Conservation (phyloP, 2,329 filamentous ascomycete species). For the Ceratocystis papillata region DNA sequence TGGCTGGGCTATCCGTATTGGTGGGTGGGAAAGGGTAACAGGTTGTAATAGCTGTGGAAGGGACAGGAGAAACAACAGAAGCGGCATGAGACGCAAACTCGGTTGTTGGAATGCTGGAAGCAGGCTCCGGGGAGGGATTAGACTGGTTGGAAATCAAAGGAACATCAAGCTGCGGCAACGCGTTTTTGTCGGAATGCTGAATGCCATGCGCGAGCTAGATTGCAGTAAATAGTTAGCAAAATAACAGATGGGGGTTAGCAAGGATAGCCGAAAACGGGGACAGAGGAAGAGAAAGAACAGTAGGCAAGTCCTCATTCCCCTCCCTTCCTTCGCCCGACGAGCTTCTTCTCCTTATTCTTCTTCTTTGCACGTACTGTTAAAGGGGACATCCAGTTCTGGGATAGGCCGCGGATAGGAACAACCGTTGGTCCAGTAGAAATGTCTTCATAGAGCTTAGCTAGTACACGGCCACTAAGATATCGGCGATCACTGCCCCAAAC, state of each 20-base stretch:
- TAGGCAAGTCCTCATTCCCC: too few species aligned
- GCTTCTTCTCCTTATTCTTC: neutral
- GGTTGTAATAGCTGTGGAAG: constrained; percentile 5
- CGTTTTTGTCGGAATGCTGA: constrained; percentile 17
- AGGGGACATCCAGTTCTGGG: constrained; percentile 42
- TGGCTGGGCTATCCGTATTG: constrained; percentile 2
- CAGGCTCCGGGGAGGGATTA: constrained; percentile 1
- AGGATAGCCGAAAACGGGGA: constrained; percentile 3
- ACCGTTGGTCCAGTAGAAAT: constrained; percentile 49
- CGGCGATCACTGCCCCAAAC: constrained; percentile 50
- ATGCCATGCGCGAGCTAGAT: neutral
- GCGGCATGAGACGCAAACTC: neutral
- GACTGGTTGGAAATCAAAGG: neutral
- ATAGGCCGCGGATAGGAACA: constrained; percentile 44
- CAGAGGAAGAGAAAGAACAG: neutral
- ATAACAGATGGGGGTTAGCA: neutral
- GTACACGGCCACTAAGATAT: constrained; percentile 41
- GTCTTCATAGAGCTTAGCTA: constrained; percentile 47
- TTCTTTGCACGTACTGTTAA: constrained; percentile 30
- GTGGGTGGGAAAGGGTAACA: neutral
- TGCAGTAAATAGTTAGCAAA: too few species aligned
- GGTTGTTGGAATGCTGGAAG: constrained; percentile 18
- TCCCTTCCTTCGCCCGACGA: too few species aligned
- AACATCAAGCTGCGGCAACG: constrained; percentile 11
- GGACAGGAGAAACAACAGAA: constrained; percentile 7